These are phyloP conservation scores for Podaxis pistillaris DNA, from an alignment of 768 basidiomycete genomes.

Conservation along the genomic window DNA sequence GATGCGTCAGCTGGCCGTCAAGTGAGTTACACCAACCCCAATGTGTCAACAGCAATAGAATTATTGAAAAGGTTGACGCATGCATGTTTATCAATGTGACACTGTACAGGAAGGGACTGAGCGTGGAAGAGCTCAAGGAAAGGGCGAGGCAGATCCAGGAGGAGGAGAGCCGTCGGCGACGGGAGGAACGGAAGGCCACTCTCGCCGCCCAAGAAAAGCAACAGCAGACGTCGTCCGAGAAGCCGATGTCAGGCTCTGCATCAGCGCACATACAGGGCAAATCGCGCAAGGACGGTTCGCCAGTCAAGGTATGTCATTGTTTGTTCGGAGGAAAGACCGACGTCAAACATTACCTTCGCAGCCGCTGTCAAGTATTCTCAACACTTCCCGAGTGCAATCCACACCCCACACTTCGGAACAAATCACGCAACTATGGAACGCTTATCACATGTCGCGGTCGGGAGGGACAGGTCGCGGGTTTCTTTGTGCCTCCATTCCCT, in stretches of 20 bases:
- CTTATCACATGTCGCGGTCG: slow-evolving; percentile 83
- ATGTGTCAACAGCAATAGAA: slow-evolving; percentile 17
- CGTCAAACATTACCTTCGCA: slow-evolving; percentile 28
- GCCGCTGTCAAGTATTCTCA: slow-evolving; percentile 82
- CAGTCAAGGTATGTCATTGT: slow-evolving; percentile 21
- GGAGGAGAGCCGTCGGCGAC: slow-evolving; percentile 20
- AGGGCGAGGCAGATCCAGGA: slow-evolving; percentile 21
- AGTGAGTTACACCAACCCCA: slow-evolving; percentile 25
- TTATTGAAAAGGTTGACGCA: slow-evolving; percentile 21
- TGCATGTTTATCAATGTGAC: slow-evolving; percentile 13
- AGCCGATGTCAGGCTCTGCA: slow-evolving; percentile 2
- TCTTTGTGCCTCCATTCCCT: slow-evolving; percentile 79
- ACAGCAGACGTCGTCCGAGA: slow-evolving; percentile 4
- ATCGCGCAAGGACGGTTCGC: slow-evolving; percentile 20
- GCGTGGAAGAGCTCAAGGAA: slow-evolving; percentile 25
- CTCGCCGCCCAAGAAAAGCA: slow-evolving; percentile 15
- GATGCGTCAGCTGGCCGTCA: slow-evolving; percentile 52
- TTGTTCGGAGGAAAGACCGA: background rate
- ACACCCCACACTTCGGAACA: slow-evolving; percentile 71
- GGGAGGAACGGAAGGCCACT: slow-evolving; percentile 24
- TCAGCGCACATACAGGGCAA: background rate
- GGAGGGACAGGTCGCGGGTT: slow-evolving; percentile 80
- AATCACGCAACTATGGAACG: slow-evolving; percentile 82
- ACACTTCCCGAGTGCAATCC: slow-evolving; percentile 64
- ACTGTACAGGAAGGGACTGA: slow-evolving; percentile 41